phyloP scores from a whole-genome alignment of 2,329 filamentous ascomycete species.

The Triangularia verruculosa region DNA sequence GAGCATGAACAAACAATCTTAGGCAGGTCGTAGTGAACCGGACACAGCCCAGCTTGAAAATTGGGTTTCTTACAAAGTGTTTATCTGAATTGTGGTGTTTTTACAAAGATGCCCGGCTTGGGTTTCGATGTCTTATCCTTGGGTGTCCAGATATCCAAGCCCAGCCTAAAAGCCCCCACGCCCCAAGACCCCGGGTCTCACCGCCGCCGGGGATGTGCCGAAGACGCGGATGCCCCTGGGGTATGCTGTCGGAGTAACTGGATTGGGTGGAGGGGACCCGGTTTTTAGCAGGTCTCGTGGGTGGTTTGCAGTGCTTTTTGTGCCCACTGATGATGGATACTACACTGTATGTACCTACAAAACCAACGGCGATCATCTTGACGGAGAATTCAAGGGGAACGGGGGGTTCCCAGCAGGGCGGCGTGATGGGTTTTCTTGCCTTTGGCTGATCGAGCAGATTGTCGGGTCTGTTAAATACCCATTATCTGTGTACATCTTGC shows the following conservation, averaged over 20 bases:
- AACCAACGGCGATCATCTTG: neutral
- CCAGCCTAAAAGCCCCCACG: neutral
- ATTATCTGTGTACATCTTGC: too few relatives aligned
- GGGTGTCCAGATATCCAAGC: neutral
- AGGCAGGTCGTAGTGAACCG: neutral
- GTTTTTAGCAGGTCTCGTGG: constrained; percentile 11
- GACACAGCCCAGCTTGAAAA: neutral
- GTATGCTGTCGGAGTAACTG: constrained; percentile 8
- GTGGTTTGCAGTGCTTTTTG: neutral
- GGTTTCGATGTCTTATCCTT: neutral
- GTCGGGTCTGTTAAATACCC: neutral
- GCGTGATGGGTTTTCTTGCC: neutral
- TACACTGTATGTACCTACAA: too few relatives aligned
- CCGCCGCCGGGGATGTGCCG: neutral
- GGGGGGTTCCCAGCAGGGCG: neutral
- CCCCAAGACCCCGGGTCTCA: neutral
- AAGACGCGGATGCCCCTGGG: constrained; percentile 5
- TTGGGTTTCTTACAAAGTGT: neutral
- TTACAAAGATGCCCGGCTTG: neutral
- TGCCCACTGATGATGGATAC: neutral
- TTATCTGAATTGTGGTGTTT: neutral
- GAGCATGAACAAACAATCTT: neutral
- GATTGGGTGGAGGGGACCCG: constrained; percentile 4
- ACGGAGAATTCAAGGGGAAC: neutral
- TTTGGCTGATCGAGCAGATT: neutral